Evolutionary conservation across 2,329 filamentous ascomycete genomes (phyloP), one percentile per base, ranked within the genome.

Genomic region (Scedosporium apiospermum): DNA sequence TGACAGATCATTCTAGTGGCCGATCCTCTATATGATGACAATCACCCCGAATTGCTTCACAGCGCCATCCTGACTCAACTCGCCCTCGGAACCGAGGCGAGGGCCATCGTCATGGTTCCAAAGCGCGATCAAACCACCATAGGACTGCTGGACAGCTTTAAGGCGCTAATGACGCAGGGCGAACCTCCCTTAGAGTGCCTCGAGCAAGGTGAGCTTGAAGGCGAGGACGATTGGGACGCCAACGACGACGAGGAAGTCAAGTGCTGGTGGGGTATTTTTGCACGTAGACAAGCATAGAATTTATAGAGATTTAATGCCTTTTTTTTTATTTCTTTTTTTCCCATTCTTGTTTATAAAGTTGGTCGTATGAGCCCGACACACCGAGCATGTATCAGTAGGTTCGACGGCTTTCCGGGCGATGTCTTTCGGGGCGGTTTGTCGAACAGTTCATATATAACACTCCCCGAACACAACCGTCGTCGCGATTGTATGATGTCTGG

Each of bases 21-120:
- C 2, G 95, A 99, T 73, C 84, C 91, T 0, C 78, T 99, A 21
- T 98, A 98, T 74, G 91, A 93, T 57, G 82, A 92, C 58, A 82
- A 89, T 3, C 95, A 98, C 70, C 91, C 93, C 0, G 75, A 73
- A 3, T 83, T 95, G 69, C 81, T 98, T 23, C 86, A 87, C 0
- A 79, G 85, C 14, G 87, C 90, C 14, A 86, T 98, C 55, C 75
- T 80, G 9, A 76, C 81, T 46, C 91, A 92, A 75, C 78, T 97
- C 10, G 81, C 80, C 7, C 74, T 78, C 14, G 78, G 78, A 3
- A 63, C 72, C 0, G 76, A 82, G 30, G 84, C 90, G 1, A 82
- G 89, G 42, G 88, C 88, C 1, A 79, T 97, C 10, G 77, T 95
- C 55, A 93, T 96, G 76, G 85, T 96, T 53, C 93, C 93, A 0